Conservation (phyloP, 441 rosid species). For the Eutrema salsugineum region DNA sequence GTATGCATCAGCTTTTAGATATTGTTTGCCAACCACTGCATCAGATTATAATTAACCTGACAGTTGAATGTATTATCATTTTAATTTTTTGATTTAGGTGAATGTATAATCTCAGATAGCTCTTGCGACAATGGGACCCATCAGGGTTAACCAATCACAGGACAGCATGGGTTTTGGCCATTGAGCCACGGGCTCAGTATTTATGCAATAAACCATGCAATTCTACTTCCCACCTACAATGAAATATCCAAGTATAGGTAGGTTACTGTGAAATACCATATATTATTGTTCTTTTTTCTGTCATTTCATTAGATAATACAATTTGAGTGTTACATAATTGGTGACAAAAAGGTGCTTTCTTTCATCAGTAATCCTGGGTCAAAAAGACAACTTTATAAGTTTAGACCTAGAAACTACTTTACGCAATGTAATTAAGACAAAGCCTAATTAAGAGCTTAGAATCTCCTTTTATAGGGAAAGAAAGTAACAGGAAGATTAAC, state of each 20-base stretch:
- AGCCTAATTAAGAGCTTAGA: slow-evolving; percentile 10
- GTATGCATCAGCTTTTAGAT: slow-evolving; percentile 18
- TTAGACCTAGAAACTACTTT: slow-evolving; percentile 12
- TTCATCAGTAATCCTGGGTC: slow-evolving; percentile 26
- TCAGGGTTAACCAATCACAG: slow-evolving; percentile 8
- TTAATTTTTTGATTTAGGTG: slow-evolving; percentile 6
- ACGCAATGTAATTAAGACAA: slow-evolving; percentile 2
- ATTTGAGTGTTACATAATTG: slow-evolving; percentile 21
- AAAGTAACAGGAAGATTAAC: background rate
- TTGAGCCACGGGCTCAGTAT: slow-evolving; percentile 64
- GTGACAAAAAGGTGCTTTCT: slow-evolving; percentile 26
- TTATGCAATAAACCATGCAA: slow-evolving; percentile 34
- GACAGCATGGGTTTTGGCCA: slow-evolving; percentile 27
- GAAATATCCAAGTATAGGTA: slow-evolving; percentile 14
- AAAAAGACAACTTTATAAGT: background rate
- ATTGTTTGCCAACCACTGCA: slow-evolving; percentile 18
- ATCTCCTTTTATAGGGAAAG: background rate
- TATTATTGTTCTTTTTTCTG: background rate
- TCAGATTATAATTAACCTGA: slow-evolving; percentile 19
- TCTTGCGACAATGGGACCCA: slow-evolving; percentile 17
- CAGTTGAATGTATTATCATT: slow-evolving; percentile 1
- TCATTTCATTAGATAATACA: slow-evolving; percentile 4
- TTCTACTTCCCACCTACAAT: slow-evolving; percentile 8
- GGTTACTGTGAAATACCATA: slow-evolving; percentile 21
- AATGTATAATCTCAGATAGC: slow-evolving; percentile 13